Conservation (phyloP, 169 alveolate species). For the Plasmodium cynomolgi region DNA sequence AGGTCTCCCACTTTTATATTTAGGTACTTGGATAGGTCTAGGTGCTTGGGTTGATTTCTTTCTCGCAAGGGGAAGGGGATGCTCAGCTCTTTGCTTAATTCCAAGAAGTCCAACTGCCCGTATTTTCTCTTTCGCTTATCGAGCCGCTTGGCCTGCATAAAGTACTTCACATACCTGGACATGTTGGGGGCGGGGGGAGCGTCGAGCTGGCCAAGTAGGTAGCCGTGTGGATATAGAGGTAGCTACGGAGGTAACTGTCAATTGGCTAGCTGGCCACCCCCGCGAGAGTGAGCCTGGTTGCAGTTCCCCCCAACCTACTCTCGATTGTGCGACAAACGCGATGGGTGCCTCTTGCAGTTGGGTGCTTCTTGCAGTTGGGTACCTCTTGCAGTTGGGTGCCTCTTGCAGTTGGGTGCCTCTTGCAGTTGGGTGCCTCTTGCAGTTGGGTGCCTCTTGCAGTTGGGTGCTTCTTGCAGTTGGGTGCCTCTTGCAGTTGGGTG, state of each 20-base stretch:
- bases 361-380: too few relatives aligned
- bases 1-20: slow-evolving; percentile 88
- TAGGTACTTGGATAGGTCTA: slow-evolving; percentile 85
- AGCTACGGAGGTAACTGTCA: too few relatives aligned
- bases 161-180: slow-evolving; percentile 87
- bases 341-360: background rate
- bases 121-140: slow-evolving; percentile 81
- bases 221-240: background rate
- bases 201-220: background rate
- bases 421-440: background rate
- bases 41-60: slow-evolving; percentile 80
- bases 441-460: background rate
- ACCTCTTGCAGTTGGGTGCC: background rate
- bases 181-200: slow-evolving; percentile 34
- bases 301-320: background rate
- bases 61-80: slow-evolving; percentile 86
- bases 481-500: background rate
- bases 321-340: background rate
- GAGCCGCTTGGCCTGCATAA: slow-evolving; percentile 82
- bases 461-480: too few relatives aligned
- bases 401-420: background rate
- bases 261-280: background rate
- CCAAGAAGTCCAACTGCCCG: slow-evolving; percentile 83
- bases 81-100: slow-evolving; percentile 85
- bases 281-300: background rate